Base-by-base conservation (phyloP, 805 yeast species). In the Wickerhamiella azyma region DNA sequence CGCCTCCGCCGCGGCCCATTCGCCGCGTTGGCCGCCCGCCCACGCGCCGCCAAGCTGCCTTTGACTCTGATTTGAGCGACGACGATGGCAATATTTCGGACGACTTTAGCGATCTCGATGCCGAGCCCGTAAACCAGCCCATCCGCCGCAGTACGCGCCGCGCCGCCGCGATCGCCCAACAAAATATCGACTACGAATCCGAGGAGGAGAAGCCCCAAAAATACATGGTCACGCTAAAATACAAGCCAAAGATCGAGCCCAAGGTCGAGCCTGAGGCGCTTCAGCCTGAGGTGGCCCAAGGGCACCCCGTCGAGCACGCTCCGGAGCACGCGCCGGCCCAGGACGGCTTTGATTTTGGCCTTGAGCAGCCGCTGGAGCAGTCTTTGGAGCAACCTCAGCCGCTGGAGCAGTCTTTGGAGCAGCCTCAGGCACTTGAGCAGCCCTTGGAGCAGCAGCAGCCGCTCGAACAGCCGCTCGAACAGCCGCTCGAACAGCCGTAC, bases 1-100 rank as follows among this genome's bases (percentile, higher is more conserved):
- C 45, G 9, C 45, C 45, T 11, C 45, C 45, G 5, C 45, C 45
- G 24, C 39, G 40, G 9, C 45, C 45, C 3, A 17, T 35, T 4
- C 45, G 45, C 28, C 36, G 36, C 16, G 45, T 38, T 2, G 45
- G 45, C 18, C 40, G 45, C 26, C 45, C 45, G 11, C 45, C 45
- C 11, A 42, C 45, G 7, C 45, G 45, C 36, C 39, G 45, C 16
- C 37, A 29, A 8, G 39, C 45, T 2, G 40, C 32, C 13, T 42
- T 26, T 17, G 45, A 42, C 36, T 21, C 35, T 18, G 48, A 46
- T 16, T n/a, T 41, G 33, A 41, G 39, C 30, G 43, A 37, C 16
- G 45, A 40, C 30, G 43, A 35, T 18, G 41, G 41, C 21, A 45
- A 46, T 29, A 32, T 26, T 18, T 38, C 43, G 30, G 48, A 41